phyloP scores from a whole-genome alignment of 495 filamentous ascomycete genomes.

The Lophium mytilinum region DNA sequence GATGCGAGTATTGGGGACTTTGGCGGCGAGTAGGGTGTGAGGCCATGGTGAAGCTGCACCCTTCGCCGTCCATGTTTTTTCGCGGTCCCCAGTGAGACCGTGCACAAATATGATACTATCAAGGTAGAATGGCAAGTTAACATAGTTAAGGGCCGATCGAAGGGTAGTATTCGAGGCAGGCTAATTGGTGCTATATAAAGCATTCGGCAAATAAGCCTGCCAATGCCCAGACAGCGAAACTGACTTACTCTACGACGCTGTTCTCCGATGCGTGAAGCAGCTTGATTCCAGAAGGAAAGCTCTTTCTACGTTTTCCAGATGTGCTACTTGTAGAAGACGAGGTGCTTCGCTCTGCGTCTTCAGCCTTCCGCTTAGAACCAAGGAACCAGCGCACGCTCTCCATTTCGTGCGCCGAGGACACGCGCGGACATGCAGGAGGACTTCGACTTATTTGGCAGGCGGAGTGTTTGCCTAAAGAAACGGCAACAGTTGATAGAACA shows the following conservation, averaged over 20 bases:
- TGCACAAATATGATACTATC: conserved; percentile 8
- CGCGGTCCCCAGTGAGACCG: conserved; percentile 3
- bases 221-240: conserved; percentile 9
- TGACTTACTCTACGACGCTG: conserved; percentile 24
- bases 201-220: not conserved
- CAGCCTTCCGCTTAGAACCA: no score
- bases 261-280: conserved; percentile 12
- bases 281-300: conserved; percentile 27
- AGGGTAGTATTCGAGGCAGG: not conserved
- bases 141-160: not conserved
- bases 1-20: conserved; percentile 24
- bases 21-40: conserved; percentile 18
- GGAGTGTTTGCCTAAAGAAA: no score
- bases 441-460: no score
- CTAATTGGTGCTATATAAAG: not conserved
- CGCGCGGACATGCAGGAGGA: no score
- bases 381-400: no score
- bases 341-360: no score
- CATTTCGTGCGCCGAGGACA: no score
- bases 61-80: conserved; percentile 6
- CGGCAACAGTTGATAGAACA: no score
- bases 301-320: no score
- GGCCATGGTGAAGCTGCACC: conserved; percentile 17
- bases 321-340: no score
- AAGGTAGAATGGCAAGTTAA: not conserved